A percentile compares a stretch with the other conserved stretches of the same genome.
Evolutionary conservation across 768 basidiomycete genomes (phyloP).

Genomic region (Lentinula guzmanii): DNA sequence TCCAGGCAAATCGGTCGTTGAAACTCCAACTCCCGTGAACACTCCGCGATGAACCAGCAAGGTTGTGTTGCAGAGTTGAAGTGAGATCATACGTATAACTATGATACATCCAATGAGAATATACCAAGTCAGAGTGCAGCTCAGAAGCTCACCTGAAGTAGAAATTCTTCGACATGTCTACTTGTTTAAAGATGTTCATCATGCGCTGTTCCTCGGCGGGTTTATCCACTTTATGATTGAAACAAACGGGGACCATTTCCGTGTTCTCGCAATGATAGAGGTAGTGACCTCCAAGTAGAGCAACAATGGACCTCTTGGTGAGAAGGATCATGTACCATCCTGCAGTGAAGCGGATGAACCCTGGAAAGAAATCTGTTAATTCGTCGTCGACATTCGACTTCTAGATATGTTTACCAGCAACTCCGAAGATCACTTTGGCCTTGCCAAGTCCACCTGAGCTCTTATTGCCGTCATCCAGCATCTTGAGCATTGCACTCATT

Average conservation of each 20-base stretch:
- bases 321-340: conserved; percentile 96
- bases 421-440: conserved; percentile 73
- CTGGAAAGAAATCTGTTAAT: conserved; percentile 26
- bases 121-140: not conserved
- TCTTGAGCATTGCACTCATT: conserved; percentile 86
- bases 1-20: conserved; percentile 93
- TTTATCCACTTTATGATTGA: conserved; percentile 80
- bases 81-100: conserved; percentile 97
- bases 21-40: conserved; percentile 55
- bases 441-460: conserved; percentile 81
- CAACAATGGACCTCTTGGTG: conserved; percentile 86
- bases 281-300: conserved; percentile 92
- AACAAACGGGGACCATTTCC: conserved; percentile 72
- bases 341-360: conserved; percentile 90
- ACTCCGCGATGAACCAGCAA: conserved; percentile 50
- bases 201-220: conserved; percentile 85
- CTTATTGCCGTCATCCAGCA: conserved; percentile 94
- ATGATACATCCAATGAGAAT: not conserved
- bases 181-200: conserved; percentile 89
- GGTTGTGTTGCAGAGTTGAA: conserved; percentile 90
- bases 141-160: conserved; percentile 74
- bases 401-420: conserved; percentile 51
- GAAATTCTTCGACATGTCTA: conserved; percentile 98
- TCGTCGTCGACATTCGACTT: not conserved
- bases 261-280: conserved; percentile 94